These are phyloP conservation scores for Tilletia walkeri DNA, from an alignment of 1,284 basidiomycete genomes.

Conservation along the genomic window DNA sequence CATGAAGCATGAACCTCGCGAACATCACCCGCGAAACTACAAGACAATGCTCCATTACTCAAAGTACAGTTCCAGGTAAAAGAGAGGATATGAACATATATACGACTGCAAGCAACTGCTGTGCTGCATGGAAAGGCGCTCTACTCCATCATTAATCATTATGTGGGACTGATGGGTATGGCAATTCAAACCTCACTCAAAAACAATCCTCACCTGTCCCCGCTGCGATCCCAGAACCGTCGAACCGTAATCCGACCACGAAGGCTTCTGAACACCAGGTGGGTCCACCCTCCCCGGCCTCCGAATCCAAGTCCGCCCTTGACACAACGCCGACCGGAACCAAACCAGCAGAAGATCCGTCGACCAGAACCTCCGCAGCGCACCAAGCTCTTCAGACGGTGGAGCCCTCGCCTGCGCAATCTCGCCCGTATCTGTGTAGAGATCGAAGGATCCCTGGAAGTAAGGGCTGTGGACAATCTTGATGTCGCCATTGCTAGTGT, in stretches of 20 bases:
- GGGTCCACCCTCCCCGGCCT: background rate
- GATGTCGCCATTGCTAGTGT: background rate
- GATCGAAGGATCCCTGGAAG: background rate
- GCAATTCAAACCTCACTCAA: background rate
- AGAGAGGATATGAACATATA: too few species aligned
- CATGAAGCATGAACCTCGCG: too few species aligned
- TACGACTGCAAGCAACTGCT: too few species aligned
- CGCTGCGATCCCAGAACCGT: background rate
- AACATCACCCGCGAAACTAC: too few species aligned
- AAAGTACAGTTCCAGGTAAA: too few species aligned
- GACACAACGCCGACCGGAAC: background rate
- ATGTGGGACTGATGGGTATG: too few species aligned
- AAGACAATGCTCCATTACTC: too few species aligned
- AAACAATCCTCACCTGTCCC: background rate
- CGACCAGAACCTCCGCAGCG: background rate
- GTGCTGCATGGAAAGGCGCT: too few species aligned
- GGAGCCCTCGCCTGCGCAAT: background rate
- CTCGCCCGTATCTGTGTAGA: background rate
- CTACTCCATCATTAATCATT: too few species aligned
- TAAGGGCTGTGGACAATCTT: background rate
- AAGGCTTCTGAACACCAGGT: background rate
- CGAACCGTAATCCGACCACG: background rate
- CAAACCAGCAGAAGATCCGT: background rate
- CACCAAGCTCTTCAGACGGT: background rate
- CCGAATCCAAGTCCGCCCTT: background rate